Percentiles rank a stretch among this genome's conserved stretches.
Evolutionary conservation across 768 basidiomycete species (phyloP).

Genomic region (Cystofilobasidium macerans): DNA sequence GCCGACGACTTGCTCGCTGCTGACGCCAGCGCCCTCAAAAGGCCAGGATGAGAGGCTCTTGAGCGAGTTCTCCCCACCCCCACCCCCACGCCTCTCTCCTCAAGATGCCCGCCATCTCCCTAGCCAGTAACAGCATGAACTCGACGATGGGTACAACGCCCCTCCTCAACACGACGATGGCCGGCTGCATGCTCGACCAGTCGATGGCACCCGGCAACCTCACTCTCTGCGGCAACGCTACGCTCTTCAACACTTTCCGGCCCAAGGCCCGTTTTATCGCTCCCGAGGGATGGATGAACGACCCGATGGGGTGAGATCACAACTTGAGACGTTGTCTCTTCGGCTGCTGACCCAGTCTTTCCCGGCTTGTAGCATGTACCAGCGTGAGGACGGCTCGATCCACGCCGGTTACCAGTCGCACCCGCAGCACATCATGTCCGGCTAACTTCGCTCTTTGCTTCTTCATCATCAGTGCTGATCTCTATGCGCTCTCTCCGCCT

Average conservation of each 20-base stretch:
- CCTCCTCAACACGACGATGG: slow-evolving; percentile 7
- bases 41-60: too few relatives aligned
- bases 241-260: slow-evolving; percentile 28
- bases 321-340: neutral
- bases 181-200: slow-evolving; percentile 27
- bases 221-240: slow-evolving; percentile 28
- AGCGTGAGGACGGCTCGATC: slow-evolving; percentile 27
- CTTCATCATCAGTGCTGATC: neutral
- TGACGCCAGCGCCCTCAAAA: too few relatives aligned
- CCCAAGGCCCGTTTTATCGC: slow-evolving; percentile 29
- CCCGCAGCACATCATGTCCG: slow-evolving; percentile 22
- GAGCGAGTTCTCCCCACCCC: too few relatives aligned
- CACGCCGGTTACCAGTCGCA: slow-evolving; percentile 29
- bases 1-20: too few relatives aligned
- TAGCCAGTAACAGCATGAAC: neutral
- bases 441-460: too few relatives aligned
- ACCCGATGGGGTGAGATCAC: too few relatives aligned
- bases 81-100: too few relatives aligned
- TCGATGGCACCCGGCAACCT: slow-evolving; percentile 23
- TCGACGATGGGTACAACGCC: neutral
- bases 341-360: neutral
- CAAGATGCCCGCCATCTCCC: too few relatives aligned
- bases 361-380: slow-evolving; percentile 19
- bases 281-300: slow-evolving; percentile 29
- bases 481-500: neutral